phyloP scores from a whole-genome alignment of 2,329 filamentous ascomycete genomes.

The Pestalotiopsis sp. region DNA sequence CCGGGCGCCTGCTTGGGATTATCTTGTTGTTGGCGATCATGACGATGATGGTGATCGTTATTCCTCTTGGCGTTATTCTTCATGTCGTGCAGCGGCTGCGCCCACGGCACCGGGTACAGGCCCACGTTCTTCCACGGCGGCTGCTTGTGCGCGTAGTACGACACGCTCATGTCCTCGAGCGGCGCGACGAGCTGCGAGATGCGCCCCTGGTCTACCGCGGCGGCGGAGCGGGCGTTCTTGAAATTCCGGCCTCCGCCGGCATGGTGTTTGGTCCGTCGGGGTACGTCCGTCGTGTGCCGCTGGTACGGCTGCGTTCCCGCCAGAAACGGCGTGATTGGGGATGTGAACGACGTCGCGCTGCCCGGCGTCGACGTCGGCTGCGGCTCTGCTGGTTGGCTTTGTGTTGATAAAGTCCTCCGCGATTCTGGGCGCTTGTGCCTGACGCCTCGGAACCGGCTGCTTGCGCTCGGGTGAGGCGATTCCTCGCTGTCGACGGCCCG shows the following conservation, averaged over 20 bases:
- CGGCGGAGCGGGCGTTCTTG: too few relatives aligned
- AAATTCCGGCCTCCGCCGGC: too few relatives aligned
- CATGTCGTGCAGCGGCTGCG: background rate
- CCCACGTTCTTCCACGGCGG: constrained; percentile 1
- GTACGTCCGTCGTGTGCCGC: background rate
- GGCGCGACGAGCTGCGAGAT: background rate
- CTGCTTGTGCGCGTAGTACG: constrained; percentile 4
- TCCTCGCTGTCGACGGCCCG: background rate
- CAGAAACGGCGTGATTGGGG: background rate
- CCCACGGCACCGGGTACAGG: background rate
- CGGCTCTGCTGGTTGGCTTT: background rate
- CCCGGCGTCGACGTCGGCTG: background rate
- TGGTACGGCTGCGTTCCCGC: background rate
- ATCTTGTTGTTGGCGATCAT: background rate
- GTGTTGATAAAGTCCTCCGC: background rate
- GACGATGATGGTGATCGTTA: background rate
- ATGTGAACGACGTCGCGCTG: background rate
- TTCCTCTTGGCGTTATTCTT: background rate
- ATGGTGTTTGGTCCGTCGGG: too few relatives aligned
- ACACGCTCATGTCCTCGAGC: background rate
- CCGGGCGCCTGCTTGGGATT: background rate
- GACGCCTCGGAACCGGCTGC: constrained; percentile 1
- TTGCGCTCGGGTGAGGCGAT: constrained; percentile 1
- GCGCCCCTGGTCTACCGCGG: background rate
- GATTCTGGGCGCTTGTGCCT: background rate